phyloP scores from a whole-genome alignment of 2,329 filamentous ascomycete genomes.

The Colletotrichum tropicicola region DNA sequence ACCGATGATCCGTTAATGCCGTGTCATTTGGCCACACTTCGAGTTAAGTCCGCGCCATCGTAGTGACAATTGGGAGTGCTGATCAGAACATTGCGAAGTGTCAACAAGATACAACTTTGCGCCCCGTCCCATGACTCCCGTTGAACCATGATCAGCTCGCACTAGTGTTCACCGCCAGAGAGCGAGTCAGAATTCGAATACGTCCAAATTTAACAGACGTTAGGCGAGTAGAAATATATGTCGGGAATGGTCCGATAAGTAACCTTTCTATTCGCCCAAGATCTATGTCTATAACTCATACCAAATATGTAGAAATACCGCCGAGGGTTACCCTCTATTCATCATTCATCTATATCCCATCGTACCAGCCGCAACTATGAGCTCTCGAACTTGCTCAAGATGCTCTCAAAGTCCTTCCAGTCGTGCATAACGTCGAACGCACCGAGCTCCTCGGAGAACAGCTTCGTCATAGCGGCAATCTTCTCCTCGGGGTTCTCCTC shows the following conservation, averaged over 20 bases:
- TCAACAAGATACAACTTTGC: too few relatives aligned
- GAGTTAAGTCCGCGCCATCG: too few relatives aligned
- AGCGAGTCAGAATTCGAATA: too few relatives aligned
- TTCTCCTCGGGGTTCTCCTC: constrained; percentile 73
- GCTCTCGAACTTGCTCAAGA: constrained; percentile 30
- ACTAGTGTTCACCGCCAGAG: too few relatives aligned
- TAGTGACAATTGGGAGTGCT: too few relatives aligned
- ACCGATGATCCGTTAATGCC: too few relatives aligned
- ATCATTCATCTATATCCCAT: neutral
- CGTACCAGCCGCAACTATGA: constrained; percentile 2
- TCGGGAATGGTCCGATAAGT: neutral
- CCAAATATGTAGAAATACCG: neutral
- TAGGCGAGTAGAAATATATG: too few relatives aligned
- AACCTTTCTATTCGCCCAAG: constrained; percentile 5
- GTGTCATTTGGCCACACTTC: too few relatives aligned
- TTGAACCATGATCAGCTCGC: too few relatives aligned
- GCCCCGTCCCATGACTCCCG: too few relatives aligned
- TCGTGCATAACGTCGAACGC: constrained; percentile 30
- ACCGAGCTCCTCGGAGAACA: constrained; percentile 27
- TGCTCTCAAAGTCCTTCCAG: constrained; percentile 31
- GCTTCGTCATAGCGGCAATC: constrained; percentile 41
- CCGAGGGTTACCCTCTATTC: neutral
- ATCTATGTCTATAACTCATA: constrained; percentile 4
- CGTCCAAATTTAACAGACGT: too few relatives aligned
- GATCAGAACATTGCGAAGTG: too few relatives aligned